Base-by-base conservation (phyloP, 1,139 yeast genomes). In the Magnusiomyces clavatus region DNA sequence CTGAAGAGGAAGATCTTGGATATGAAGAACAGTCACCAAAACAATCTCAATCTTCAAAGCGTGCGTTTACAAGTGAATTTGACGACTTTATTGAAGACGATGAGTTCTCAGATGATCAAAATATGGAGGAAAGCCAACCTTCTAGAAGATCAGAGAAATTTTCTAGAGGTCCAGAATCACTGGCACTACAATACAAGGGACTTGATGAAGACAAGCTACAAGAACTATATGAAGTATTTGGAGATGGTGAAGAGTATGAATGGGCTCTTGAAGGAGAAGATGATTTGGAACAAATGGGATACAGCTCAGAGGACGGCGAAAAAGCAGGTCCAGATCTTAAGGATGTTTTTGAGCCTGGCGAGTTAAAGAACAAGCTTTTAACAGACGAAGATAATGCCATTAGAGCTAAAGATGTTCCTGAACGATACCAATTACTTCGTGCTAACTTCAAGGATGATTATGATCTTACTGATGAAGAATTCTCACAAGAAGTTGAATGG, bases 41-140 rank as follows among this genome's bases (percentile, higher is more conserved):
- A 48, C 50, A 47, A 39, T 56, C 59, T 11, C 50, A 61, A 29
- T 56, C 50, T 42, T 53, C 48, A 13, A 48, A 45, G 35, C 51
- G 44, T 43, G 29, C 61, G 43, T 54, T 56, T 20, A 61, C 82
- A 60, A 95, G 89, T 64, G 98, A 92, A 66, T 83, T 92, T 63
- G 98, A 89, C 65, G 98, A 90, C 66, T 92, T 92, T 71, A 92
- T 92, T 61, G 98, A 90, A 68, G 97, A 92, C 58, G 98, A 92
- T 67, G 97, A 90, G 66, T 85, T 85, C 64, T 87, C 95, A 3
- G 97, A 89, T 62, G 96, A 88, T 59, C 82, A 80, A 64, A 67
- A 53, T 40, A 57, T 62, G 8, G 59, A 60, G 44, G 62, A 59
- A 24, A 24, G 31, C 31, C 31, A 24, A 24, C 31, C 31, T 5